phyloP scores from a whole-genome alignment of 306 rosid genomes.

The Pachyrhizus erosus region DNA sequence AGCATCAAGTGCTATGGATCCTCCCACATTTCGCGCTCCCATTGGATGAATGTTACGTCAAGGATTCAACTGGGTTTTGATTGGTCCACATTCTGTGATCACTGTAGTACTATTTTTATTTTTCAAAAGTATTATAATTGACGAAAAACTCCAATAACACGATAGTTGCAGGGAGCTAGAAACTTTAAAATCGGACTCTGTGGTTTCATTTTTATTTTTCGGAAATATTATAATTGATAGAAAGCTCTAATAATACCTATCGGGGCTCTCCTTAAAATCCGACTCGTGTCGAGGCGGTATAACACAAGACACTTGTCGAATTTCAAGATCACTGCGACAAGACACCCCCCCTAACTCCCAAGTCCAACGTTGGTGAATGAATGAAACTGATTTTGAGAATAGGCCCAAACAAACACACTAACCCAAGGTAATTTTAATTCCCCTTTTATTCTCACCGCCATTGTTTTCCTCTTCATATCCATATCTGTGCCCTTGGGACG shows the following conservation, averaged over 20 bases:
- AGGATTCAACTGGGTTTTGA: background rate
- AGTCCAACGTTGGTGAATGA: slow-evolving; percentile 4
- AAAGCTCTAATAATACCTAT: no score
- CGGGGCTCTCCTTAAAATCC: slow-evolving; percentile 53
- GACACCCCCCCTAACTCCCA: slow-evolving; percentile 43
- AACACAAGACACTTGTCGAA: slow-evolving; percentile 78
- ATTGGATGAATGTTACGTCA: slow-evolving; percentile 58
- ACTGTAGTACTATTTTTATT: slow-evolving; percentile 13
- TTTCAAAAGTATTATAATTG: background rate
- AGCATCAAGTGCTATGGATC: slow-evolving; percentile 39
- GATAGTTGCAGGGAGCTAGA: background rate
- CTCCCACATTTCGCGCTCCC: slow-evolving; percentile 32
- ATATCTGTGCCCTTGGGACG: background rate
- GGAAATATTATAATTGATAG: no score
- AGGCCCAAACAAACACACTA: background rate
- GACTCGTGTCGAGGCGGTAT: slow-evolving; percentile 52
- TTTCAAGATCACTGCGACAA: slow-evolving; percentile 48
- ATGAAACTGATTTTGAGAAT: background rate
- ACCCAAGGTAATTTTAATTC: slow-evolving; percentile 6
- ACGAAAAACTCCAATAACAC: background rate
- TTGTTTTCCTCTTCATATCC: background rate
- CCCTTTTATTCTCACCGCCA: slow-evolving; percentile 8
- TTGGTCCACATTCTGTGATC: slow-evolving; percentile 69
- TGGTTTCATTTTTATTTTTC: no score
- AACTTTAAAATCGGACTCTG: no score